Conservation (phyloP, 2,329 filamentous ascomycete species). For the Exophiala mesophila region DNA sequence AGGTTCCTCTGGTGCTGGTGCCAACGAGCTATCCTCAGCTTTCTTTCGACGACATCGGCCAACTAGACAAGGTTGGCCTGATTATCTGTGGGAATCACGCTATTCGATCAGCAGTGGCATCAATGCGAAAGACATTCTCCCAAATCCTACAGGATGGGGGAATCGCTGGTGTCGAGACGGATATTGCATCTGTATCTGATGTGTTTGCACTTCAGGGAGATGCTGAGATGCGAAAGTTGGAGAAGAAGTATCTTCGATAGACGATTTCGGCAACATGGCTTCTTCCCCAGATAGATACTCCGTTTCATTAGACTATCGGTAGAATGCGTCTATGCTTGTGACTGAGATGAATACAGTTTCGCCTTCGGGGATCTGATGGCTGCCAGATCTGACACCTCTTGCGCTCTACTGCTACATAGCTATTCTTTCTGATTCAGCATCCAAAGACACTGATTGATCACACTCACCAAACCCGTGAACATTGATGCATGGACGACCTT, state of each 20-base stretch:
- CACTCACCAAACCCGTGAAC: too few relatives aligned
- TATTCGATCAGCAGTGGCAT: conserved; percentile 5
- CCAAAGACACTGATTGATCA: too few relatives aligned
- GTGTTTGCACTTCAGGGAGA: conserved; percentile 16
- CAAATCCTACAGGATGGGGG: conserved; percentile 8
- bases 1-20: conserved; percentile 15
- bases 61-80: conserved; percentile 9
- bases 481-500: too few relatives aligned
- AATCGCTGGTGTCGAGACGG: conserved; percentile 9
- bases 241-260: conserved; percentile 15
- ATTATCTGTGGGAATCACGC: conserved; percentile 16
- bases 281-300: too few relatives aligned
- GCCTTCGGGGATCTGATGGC: too few relatives aligned
- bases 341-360: too few relatives aligned
- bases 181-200: conserved; percentile 12
- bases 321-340: too few relatives aligned
- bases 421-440: too few relatives aligned
- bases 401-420: too few relatives aligned
- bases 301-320: too few relatives aligned
- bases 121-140: conserved; percentile 5
- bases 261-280: too few relatives aligned
- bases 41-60: conserved; percentile 7
- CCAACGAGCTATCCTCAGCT: conserved; percentile 17
- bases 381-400: too few relatives aligned
- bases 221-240: conserved; percentile 8